Base-by-base conservation (phyloP, 345 rosid species). In the Citrus mangshanensis region DNA sequence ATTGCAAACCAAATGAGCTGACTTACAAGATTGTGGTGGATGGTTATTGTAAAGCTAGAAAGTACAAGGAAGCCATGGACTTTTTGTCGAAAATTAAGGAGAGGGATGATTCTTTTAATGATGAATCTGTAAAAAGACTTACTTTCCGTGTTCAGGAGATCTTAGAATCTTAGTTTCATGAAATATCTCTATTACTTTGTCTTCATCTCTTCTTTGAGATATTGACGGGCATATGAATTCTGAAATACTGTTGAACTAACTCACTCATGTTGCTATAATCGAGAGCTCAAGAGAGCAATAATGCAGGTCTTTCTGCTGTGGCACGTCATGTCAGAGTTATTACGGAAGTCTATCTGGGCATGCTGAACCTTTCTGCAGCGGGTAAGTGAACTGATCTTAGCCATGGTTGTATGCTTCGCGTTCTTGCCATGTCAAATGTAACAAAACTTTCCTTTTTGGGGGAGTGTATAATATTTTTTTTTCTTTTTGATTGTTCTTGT, bases 21-120 rank as follows among this genome's bases (percentile, higher is more conserved):
- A 91, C 97, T 49, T 95, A 91, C 89, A 95, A 90, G 87, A 89
- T 93, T 61, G 93, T 86, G 8, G 98, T 93, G 40, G 97, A 93
- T 85, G 93, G 92, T 75, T 95, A 86, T 84, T 95, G 98, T 82
- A 92, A 87, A 88, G 84, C 86, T 68, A 84, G 91, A 68, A 87
- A 76, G 75, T 91, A 88, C 71, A 81, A 80, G 70, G 97, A 95
- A 83, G 98, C 97, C 46, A 89, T 90, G 92, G 95, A 91, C 59
- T 90, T 92, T 84, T 81, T 95, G 19, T 87, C 89, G 5, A 89
- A 84, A 83, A 91, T 95, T 24, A 95, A 85, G 86, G 76, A 77
- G 71, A 56, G 65, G 69, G 98, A 93, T 86, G 28, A 74, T 79
- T 81, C 85, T 59, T 90, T 93, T n/a, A 82, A 85, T 63, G 90